Evolutionary conservation across 225 moss, liverwort and hornwort species (phyloP).

Genomic region (Polytrichum formosum): DNA sequence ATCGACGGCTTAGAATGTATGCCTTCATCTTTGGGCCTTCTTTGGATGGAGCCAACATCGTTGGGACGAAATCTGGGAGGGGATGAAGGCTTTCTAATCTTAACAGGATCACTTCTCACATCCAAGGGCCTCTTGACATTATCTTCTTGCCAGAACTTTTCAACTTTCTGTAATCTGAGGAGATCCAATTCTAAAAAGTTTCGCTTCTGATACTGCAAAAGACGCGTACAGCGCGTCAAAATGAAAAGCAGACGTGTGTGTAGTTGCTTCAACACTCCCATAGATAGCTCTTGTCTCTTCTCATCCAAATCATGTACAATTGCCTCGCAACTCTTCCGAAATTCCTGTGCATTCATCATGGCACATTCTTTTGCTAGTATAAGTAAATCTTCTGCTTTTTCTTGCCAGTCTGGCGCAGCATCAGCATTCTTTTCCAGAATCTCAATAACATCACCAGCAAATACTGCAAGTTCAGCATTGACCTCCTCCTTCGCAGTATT

Average conservation of each 20-base stretch:
- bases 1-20: constrained; percentile 24
- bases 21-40: constrained; percentile 48
- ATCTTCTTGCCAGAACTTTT: constrained; percentile 49
- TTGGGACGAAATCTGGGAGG: constrained; percentile 31
- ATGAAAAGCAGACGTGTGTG: constrained; percentile 98
- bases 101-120: constrained; percentile 45
- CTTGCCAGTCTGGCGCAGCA: constrained; percentile 79
- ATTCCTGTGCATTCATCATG: constrained; percentile 72
- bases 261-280: constrained; percentile 88
- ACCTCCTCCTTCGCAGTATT: constrained; percentile 96
- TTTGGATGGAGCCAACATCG: constrained; percentile 21
- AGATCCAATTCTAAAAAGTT: constrained; percentile 80
- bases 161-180: constrained; percentile 70
- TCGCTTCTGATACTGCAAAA: constrained; percentile 88
- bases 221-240: constrained; percentile 94
- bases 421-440: constrained; percentile 84
- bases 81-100: constrained; percentile 33
- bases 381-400: constrained; percentile 83
- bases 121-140: constrained; percentile 36
- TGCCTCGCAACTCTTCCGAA: constrained; percentile 83
- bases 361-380: constrained; percentile 84
- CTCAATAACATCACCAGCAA: constrained; percentile 91
- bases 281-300: constrained; percentile 87
- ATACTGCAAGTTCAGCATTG: constrained; percentile 83
- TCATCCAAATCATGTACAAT: constrained; percentile 97